Conservation (phyloP, 2,329 filamentous ascomycete genomes). For the Fusarium coicis region DNA sequence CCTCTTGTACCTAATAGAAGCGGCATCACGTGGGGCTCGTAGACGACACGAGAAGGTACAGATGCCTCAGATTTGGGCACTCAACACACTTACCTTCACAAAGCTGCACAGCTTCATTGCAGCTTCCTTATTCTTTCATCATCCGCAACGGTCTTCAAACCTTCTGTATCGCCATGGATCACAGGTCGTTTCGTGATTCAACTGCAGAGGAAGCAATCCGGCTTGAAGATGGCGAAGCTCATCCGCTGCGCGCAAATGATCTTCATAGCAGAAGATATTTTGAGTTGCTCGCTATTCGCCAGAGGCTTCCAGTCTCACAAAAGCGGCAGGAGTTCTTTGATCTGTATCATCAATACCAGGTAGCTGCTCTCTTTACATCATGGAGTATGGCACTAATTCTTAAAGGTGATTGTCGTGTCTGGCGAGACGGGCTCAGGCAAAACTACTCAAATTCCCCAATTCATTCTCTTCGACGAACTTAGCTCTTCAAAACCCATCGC, state of each 20-base stretch:
- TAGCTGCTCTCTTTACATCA: background rate
- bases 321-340: background rate
- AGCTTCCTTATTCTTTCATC: background rate
- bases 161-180: background rate
- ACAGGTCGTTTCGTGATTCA: background rate
- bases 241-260: background rate
- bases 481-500: background rate
- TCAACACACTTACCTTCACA: background rate
- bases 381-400: background rate
- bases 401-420: conserved; percentile 15
- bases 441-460: conserved; percentile 30
- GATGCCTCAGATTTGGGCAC: background rate
- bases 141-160: too few relatives aligned
- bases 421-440: conserved; percentile 33
- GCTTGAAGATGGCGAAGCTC: background rate
- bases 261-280: background rate
- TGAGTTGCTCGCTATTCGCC: background rate
- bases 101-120: background rate
- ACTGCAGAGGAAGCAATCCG: background rate
- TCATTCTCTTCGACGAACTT: background rate
- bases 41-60: background rate
- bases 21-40: background rate
- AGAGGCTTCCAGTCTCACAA: background rate
- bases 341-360: background rate
- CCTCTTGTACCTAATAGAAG: background rate